Base-by-base conservation (phyloP, 2,329 filamentous ascomycete species). In the Bisporella sp. region DNA sequence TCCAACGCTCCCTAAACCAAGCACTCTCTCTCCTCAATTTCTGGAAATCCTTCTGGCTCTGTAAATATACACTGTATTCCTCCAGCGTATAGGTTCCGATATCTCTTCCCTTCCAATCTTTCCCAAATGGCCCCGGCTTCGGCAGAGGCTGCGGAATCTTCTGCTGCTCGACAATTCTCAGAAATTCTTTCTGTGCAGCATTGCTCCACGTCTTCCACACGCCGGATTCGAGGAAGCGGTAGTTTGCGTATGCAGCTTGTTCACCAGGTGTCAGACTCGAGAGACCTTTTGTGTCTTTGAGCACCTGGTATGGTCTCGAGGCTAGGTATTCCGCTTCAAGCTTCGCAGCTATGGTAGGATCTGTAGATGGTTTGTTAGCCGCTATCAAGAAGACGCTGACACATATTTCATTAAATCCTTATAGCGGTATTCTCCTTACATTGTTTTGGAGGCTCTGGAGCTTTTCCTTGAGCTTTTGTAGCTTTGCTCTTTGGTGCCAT, bases 151-250 rank as follows among this genome's bases (percentile, higher is more conserved):
- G 48, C 6, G 60, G 59, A 28, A 65, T 57, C 33, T 60, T 62
- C 44, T 57, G 49, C 35, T 55, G 47, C 39, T 62, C 51, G 8
- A 62, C 46, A 4, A 47, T 30, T 32, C 58, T 58, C 55, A 59
- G 59, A 51, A 65, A 61, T 31, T 63, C 60, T 31, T 56, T 62
- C 50, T 62, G 62, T 29, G 59, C 54, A 28, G 50, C 35, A 5
- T 43, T 42, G 30, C 51, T 29, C 59, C 59, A 63, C 31, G 48
- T 45, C 42, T 48, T 56, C 60, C 61, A 65, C 6, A 54, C 54
- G 9, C 56, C 54, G 0, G 51, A 57, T 12, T 62, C 59, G 5
- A 63, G 52, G 35, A 65, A 54, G 29, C 51, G 45, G 12, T 48
- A 58, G 29, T 53, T 51, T 12, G 54, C 54, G 51, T 64, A 63